Percentiles rank a stretch among this genome's conserved stretches.
Evolutionary conservation across 2,329 filamentous ascomycete genomes (phyloP).

Genomic region (Triangularia setosa): DNA sequence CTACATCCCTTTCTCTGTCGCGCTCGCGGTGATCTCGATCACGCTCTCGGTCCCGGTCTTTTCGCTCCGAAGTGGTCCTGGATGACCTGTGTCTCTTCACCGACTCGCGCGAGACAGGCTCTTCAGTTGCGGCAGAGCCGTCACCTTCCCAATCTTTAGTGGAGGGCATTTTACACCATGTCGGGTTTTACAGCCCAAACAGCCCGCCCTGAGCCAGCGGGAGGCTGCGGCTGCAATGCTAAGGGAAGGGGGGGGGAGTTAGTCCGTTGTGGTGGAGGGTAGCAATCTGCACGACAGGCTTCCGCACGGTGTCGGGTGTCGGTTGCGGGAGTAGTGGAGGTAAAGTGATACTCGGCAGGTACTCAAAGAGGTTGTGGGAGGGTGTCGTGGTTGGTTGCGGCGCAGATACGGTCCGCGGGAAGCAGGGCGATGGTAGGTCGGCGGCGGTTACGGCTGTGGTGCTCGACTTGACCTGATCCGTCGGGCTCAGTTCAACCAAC

Average conservation of each 20-base stretch:
- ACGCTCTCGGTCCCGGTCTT: slow-evolving; percentile 22
- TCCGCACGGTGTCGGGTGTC: slow-evolving; percentile 6
- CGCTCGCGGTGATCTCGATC: slow-evolving; percentile 15
- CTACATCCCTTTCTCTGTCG: slow-evolving; percentile 24
- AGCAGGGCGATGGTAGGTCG: slow-evolving; percentile 7
- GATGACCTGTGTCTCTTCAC: slow-evolving; percentile 34
- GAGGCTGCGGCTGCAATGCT: slow-evolving; percentile 16
- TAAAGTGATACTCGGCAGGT: slow-evolving; percentile 2
- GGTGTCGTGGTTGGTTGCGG: slow-evolving; percentile 14
- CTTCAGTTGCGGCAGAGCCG: slow-evolving; percentile 28
- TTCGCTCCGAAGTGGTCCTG: slow-evolving; percentile 25
- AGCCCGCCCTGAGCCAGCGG: slow-evolving; percentile 20
- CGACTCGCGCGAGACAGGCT: slow-evolving; percentile 37
- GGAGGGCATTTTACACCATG: slow-evolving; percentile 29
- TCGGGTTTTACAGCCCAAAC: slow-evolving; percentile 16
- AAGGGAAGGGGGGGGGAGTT: slow-evolving; percentile 6
- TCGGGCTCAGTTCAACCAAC: not conserved
- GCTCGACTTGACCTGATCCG: not conserved
- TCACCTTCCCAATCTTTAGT: slow-evolving; percentile 33
- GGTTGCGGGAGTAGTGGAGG: not conserved
- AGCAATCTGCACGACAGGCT: not conserved
- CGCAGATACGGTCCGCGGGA: slow-evolving; percentile 7
- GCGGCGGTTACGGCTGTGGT: not conserved
- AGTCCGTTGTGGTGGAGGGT: not conserved
- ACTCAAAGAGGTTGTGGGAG: not conserved